Conservation (phyloP, 352 stramenopile species). For the Globisporangium parvum region DNA sequence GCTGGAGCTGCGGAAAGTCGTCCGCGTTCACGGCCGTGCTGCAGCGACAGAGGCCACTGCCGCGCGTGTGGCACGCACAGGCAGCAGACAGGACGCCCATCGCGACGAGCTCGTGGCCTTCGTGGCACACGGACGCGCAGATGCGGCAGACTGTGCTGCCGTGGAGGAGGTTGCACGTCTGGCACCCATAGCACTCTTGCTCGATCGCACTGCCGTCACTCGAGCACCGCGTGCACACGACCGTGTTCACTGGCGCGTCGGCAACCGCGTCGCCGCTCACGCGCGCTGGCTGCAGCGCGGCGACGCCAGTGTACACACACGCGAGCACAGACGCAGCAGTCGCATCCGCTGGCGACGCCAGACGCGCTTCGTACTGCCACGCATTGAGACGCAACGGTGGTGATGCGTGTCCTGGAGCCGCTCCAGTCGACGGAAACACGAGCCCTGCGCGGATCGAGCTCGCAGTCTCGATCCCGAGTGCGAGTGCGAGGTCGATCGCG, state of each 20-base stretch:
- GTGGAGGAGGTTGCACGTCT: constrained; percentile 76
- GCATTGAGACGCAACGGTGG: constrained; percentile 17
- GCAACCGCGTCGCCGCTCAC: constrained; percentile 10
- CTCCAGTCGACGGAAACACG: constrained; percentile 29
- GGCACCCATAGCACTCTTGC: constrained; percentile 74
- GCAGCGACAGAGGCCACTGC: constrained; percentile 46
- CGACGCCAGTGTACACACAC: constrained; percentile 32
- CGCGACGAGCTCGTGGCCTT: constrained; percentile 75
- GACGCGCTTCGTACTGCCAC: constrained; percentile 27
- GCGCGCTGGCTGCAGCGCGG: constrained; percentile 10
- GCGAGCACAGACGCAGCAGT: constrained; percentile 23
- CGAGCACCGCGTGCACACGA: constrained; percentile 55
- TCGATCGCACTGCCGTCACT: constrained; percentile 79
- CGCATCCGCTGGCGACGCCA: neutral
- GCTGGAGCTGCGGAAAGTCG: constrained; percentile 31
- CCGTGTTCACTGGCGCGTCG: constrained; percentile 14
- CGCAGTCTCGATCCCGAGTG: constrained; percentile 26
- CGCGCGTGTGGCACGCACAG: constrained; percentile 64
- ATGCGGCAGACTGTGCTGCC: constrained; percentile 52
- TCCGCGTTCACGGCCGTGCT: constrained; percentile 25
- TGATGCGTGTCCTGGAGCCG: neutral
- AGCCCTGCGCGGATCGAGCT: constrained; percentile 33
- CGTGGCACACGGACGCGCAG: constrained; percentile 73
- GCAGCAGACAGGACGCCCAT: constrained; percentile 61
- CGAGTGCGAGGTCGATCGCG: constrained; percentile 47